Evolutionary conservation across 768 basidiomycete species (phyloP).

Genomic region (Boletus vinaceobasis): DNA sequence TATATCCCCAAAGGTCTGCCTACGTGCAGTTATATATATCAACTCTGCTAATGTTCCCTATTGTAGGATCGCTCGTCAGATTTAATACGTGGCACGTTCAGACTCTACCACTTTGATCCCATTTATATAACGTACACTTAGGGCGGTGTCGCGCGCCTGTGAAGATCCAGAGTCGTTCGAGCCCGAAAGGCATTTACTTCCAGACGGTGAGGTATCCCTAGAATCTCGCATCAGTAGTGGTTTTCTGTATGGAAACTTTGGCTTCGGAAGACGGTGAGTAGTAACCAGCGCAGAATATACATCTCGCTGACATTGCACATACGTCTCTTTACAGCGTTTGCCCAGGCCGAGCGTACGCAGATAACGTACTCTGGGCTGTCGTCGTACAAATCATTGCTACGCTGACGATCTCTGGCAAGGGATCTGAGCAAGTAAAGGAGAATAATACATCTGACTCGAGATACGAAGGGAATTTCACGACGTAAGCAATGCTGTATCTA

Average conservation of each 20-base stretch:
- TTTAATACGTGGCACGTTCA: conserved; percentile 1
- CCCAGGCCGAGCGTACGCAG: neutral
- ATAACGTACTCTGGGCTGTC: neutral
- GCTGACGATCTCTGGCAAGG: neutral
- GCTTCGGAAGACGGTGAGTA: neutral
- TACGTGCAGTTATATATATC: too few relatives aligned
- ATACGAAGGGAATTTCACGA: conserved; percentile 1
- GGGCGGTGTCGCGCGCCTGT: neutral
- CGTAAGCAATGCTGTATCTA: neutral
- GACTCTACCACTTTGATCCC: too few relatives aligned
- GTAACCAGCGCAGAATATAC: neutral
- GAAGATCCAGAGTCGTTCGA: neutral
- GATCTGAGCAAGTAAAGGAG: neutral
- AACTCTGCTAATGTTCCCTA: too few relatives aligned
- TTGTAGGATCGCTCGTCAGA: neutral
- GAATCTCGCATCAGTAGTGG: neutral
- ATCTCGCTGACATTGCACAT: neutral
- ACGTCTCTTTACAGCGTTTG: neutral
- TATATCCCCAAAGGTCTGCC: neutral
- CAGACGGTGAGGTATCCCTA: neutral
- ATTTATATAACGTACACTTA: neutral
- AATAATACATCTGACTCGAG: neutral
- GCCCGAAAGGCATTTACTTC: neutral
- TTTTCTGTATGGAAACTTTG: conserved; percentile 1
- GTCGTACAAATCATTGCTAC: neutral